Conservation (phyloP, 352 stramenopile species). For the Saprolegnia parasitica region DNA sequence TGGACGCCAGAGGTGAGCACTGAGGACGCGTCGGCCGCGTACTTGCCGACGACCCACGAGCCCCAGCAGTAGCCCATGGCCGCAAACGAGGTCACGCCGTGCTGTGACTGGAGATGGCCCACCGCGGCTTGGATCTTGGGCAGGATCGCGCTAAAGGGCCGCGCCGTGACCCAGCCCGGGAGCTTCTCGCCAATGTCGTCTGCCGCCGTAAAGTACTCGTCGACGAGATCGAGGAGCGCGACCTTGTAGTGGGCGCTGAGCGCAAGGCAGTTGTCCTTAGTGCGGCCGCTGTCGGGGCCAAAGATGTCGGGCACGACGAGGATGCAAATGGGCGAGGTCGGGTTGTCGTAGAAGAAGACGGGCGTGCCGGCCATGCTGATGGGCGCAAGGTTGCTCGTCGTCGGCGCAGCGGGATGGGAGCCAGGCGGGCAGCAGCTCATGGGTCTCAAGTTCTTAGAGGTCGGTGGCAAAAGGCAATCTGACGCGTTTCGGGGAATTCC, state of each 20-base stretch:
- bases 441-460: too few species aligned
- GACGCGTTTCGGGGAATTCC: too few species aligned
- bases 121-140: slow-evolving; percentile 66
- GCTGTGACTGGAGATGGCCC: slow-evolving; percentile 61
- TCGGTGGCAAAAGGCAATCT: too few species aligned
- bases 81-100: slow-evolving; percentile 48
- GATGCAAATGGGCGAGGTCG: slow-evolving; percentile 27
- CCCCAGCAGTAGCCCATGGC: slow-evolving; percentile 85
- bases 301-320: slow-evolving; percentile 74
- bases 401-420: neutral
- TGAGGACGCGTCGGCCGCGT: neutral
- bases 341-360: slow-evolving; percentile 24
- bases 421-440: slow-evolving; percentile 19
- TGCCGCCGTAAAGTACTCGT: slow-evolving; percentile 49
- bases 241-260: slow-evolving; percentile 74
- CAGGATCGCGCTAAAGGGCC: slow-evolving; percentile 36
- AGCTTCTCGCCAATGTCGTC: slow-evolving; percentile 36
- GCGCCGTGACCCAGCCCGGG: slow-evolving; percentile 7
- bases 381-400: neutral
- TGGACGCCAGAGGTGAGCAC: slow-evolving; percentile 35
- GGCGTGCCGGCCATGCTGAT: slow-evolving; percentile 3
- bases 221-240: slow-evolving; percentile 57
- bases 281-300: slow-evolving; percentile 72
- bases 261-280: slow-evolving; percentile 66
- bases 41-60: slow-evolving; percentile 61